Conservation (phyloP, 2,329 filamentous ascomycete species). For the Periconia digitata region DNA sequence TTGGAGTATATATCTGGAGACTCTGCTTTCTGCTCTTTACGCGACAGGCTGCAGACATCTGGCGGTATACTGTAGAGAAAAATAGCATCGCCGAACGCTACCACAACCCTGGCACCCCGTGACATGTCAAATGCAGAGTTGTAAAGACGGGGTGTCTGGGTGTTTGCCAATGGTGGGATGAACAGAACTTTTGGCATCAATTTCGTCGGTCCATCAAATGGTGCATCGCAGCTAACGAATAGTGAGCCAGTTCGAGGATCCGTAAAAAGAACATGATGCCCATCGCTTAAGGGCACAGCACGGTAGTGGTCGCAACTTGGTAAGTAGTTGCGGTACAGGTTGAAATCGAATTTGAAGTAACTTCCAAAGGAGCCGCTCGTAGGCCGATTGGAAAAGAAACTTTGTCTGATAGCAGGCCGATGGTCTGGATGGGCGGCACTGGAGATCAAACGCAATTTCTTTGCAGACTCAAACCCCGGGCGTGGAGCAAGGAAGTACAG, state of each 20-base stretch:
- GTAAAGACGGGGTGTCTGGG: conserved; percentile 55
- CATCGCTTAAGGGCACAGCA: conserved; percentile 66
- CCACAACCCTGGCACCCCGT: conserved; percentile 61
- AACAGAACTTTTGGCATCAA: conserved; percentile 63
- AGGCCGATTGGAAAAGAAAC: conserved; percentile 21
- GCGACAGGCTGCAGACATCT: conserved; percentile 47
- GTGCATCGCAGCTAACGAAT: conserved; percentile 64
- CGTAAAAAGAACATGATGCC: conserved; percentile 65
- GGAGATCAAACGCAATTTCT: conserved; percentile 64
- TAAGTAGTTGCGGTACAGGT: conserved; percentile 5
- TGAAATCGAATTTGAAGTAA: conserved; percentile 24
- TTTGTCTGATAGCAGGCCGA: conserved; percentile 24
- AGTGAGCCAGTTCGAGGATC: conserved; percentile 60
- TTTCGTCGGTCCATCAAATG: conserved; percentile 58
- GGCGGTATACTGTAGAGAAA: conserved; percentile 64
- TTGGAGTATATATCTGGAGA: conserved; percentile 18
- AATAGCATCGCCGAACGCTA: conserved; percentile 56
- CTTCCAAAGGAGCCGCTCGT: conserved; percentile 22
- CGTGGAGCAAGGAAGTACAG: conserved; percentile 63
- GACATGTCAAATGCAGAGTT: conserved; percentile 58
- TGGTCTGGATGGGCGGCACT: conserved; percentile 55
- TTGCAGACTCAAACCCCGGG: conserved; percentile 54
- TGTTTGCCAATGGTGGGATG: conserved; percentile 32
- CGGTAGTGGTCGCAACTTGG: conserved; percentile 58
- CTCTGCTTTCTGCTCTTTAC: conserved; percentile 25